Evolutionary conservation across 495 filamentous ascomycete genomes (phyloP).

Genomic region (Thozetella sp.): DNA sequence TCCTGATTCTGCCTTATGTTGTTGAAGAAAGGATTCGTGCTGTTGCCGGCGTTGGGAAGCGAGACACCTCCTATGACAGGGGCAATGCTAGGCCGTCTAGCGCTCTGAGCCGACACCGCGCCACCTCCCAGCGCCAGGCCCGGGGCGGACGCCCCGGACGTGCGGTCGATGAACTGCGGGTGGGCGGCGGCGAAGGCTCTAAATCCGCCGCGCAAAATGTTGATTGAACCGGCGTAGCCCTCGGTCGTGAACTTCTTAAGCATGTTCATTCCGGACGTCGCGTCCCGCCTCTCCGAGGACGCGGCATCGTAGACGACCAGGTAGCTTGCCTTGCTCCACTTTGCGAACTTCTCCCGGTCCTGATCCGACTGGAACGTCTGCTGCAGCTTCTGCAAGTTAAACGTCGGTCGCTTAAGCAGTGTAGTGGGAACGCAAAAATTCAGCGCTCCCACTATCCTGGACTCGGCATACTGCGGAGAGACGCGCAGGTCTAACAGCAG

Average conservation of each 20-base stretch:
- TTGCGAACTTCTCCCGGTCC: constrained; percentile 73
- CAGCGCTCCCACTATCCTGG: constrained; percentile 74
- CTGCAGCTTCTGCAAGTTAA: constrained; percentile 86
- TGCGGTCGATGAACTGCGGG: constrained; percentile 49
- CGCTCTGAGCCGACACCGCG: constrained; percentile 28
- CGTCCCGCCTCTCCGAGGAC: constrained; percentile 78
- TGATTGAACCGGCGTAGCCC: constrained; percentile 73
- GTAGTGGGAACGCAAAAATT: constrained; percentile 97
- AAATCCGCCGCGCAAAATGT: constrained; percentile 69
- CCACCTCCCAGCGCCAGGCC: constrained; percentile 26
- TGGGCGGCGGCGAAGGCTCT: constrained; percentile 46
- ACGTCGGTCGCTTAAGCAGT: constrained; percentile 85
- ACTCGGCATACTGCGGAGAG: constrained; percentile 76
- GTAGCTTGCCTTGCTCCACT: constrained; percentile 71
- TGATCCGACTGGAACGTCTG: constrained; percentile 80
- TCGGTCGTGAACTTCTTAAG: constrained; percentile 90
- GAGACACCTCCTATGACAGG: constrained; percentile 87
- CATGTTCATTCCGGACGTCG: constrained; percentile 74
- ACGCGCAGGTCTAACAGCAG: constrained; percentile 89
- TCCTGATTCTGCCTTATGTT: constrained; percentile 99
- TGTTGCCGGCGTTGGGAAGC: constrained; percentile 67
- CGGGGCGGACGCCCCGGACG: constrained; percentile 35
- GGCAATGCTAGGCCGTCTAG: constrained; percentile 57
- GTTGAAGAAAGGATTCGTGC: constrained; percentile 87
- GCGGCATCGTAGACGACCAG: constrained; percentile 87